Evolutionary conservation across 2,329 filamentous ascomycete genomes (phyloP).

Genomic region (Aspergillus costaricaensis): DNA sequence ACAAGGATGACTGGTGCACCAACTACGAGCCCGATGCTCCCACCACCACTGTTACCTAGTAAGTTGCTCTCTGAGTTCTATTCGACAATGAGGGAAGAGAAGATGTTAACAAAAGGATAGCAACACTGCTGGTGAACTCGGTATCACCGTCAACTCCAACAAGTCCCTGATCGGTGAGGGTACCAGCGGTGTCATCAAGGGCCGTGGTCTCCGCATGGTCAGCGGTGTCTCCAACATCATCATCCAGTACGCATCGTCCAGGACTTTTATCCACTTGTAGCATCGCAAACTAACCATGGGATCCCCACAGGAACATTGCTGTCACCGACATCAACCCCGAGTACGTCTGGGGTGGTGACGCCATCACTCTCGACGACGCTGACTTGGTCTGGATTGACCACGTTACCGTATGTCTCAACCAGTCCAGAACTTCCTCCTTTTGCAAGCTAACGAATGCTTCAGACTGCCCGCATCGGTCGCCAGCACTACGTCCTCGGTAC

Average conservation of each 20-base stretch:
- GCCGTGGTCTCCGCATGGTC: constrained; percentile 57
- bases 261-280: too few relatives aligned
- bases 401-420: constrained; percentile 38
- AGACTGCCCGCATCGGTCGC: constrained; percentile 59
- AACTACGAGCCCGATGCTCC: constrained; percentile 60
- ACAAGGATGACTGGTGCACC: constrained; percentile 60
- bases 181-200: constrained; percentile 56
- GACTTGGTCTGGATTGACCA: constrained; percentile 54
- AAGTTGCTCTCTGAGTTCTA: neutral
- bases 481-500: constrained; percentile 63
- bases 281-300: neutral
- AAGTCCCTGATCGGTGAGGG: constrained; percentile 60
- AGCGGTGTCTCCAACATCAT: constrained; percentile 58
- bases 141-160: constrained; percentile 58
- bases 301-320: constrained; percentile 46
- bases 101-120: constrained; percentile 3
- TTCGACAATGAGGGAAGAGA: too few relatives aligned
- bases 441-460: neutral
- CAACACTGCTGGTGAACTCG: constrained; percentile 55
- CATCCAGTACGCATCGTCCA: constrained; percentile 45
- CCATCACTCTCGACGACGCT: constrained; percentile 53
- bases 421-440: neutral
- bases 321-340: constrained; percentile 58
- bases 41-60: constrained; percentile 43
- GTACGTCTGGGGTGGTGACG: constrained; percentile 62